Percentiles rank a stretch among this genome's conserved stretches.
Conservation (phyloP, 192 early-diverging fungal species). For the Diversispora epigaea region DNA sequence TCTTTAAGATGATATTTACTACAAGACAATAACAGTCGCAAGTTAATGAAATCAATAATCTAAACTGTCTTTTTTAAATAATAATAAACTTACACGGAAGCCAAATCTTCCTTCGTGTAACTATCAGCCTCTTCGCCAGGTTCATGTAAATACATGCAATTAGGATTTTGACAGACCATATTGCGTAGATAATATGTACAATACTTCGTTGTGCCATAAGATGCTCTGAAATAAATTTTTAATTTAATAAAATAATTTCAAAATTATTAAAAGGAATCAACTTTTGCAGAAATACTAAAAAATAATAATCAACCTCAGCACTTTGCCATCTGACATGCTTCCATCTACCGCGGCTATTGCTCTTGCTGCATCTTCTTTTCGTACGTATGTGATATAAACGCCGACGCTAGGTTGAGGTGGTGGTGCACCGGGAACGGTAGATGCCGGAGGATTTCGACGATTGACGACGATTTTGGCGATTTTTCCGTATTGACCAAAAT, state of each 20-base stretch:
- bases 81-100: constrained; percentile 53
- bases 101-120: constrained; percentile 87
- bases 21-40: not conserved
- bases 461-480: constrained; percentile 94
- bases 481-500: constrained; percentile 98
- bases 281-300: not conserved
- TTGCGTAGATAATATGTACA: constrained; percentile 93
- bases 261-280: not conserved
- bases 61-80: not conserved
- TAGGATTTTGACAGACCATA: constrained; percentile 88
- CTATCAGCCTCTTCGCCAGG: constrained; percentile 90
- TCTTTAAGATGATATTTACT: constrained; percentile 42
- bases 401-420: constrained; percentile 61
- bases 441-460: constrained; percentile 58
- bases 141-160: constrained; percentile 96
- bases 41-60: not conserved
- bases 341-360: constrained; percentile 97
- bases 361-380: constrained; percentile 88
- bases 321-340: constrained; percentile 79
- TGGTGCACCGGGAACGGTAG: constrained; percentile 35
- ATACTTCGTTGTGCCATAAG: constrained; percentile 98
- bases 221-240: constrained; percentile 60
- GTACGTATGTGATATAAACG: constrained; percentile 89
- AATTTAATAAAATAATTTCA: not conserved
- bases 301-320: constrained; percentile 60